These are phyloP conservation scores for Malassezia dermatis DNA, from an alignment of 1,284 basidiomycete species.

Conservation along the genomic window DNA sequence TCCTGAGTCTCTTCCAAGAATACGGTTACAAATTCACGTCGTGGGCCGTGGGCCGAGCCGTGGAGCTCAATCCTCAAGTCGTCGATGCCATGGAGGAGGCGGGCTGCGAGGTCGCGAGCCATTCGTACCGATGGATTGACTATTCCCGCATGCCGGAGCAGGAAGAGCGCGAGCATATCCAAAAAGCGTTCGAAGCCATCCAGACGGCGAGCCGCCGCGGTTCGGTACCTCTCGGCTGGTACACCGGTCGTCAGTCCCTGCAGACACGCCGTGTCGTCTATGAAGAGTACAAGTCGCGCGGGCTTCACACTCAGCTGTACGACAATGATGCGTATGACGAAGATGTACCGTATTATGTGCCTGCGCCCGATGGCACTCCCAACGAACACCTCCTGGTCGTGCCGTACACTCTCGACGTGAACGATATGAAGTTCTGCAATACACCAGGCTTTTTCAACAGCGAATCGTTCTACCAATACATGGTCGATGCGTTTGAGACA, in stretches of 20 bases:
- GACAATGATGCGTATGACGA: constrained; percentile 47
- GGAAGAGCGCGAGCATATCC: constrained; percentile 45
- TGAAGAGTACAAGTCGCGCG: constrained; percentile 33
- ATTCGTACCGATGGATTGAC: constrained; percentile 49
- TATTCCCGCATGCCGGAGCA: constrained; percentile 37
- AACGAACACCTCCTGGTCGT: constrained; percentile 45
- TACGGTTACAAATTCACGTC: constrained; percentile 40
- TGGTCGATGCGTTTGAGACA: constrained; percentile 49
- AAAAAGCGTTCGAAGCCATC: constrained; percentile 42
- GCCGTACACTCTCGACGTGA: constrained; percentile 49
- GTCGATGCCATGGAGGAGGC: constrained; percentile 41
- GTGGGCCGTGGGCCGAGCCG: constrained; percentile 48
- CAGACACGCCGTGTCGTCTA: constrained; percentile 44
- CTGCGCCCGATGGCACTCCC: constrained; percentile 28
- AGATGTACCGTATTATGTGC: constrained; percentile 50
- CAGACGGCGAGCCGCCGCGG: constrained; percentile 33
- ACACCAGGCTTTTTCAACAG: constrained; percentile 48
- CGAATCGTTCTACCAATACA: constrained; percentile 48
- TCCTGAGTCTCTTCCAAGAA: constrained; percentile 46
- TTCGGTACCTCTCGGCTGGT: constrained; percentile 47
- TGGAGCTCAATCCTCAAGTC: constrained; percentile 46
- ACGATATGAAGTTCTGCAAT: constrained; percentile 49
- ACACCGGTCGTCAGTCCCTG: constrained; percentile 47
- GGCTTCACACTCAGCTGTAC: constrained; percentile 32
- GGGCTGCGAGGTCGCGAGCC: constrained; percentile 47